phyloP scores from a whole-genome alignment of 2,329 filamentous ascomycete species.

The Aureobasidium leucospermi region DNA sequence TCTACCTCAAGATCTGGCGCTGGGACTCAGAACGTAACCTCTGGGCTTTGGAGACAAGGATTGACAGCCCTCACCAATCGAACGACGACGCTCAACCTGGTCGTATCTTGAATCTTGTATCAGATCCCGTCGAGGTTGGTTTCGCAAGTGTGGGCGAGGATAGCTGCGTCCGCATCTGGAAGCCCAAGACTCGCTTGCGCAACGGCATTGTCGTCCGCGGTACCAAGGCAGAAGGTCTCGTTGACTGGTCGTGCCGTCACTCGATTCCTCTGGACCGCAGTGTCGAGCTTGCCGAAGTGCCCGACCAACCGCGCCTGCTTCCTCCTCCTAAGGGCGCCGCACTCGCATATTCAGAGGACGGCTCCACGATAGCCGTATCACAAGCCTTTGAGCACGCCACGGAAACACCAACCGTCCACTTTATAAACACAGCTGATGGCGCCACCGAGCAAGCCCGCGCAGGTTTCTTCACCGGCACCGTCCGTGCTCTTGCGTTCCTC shows the following conservation, averaged over 20 bases:
- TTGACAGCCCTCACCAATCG: slow-evolving; percentile 69
- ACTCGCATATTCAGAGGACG: slow-evolving; percentile 74
- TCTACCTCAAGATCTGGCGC: slow-evolving; percentile 87
- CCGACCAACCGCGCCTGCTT: background rate
- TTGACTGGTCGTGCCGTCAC: slow-evolving; percentile 65
- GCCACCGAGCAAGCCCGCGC: slow-evolving; percentile 59
- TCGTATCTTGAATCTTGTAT: slow-evolving; percentile 63
- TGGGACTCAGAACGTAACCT: slow-evolving; percentile 46
- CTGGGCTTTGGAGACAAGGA: slow-evolving; percentile 72
- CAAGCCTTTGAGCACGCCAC: slow-evolving; percentile 33
- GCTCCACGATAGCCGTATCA: slow-evolving; percentile 67
- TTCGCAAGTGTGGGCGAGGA: slow-evolving; percentile 86
- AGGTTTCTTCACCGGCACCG: slow-evolving; percentile 57
- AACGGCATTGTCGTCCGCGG: slow-evolving; percentile 60
- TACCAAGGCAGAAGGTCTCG: slow-evolving; percentile 50
- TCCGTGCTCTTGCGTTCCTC: slow-evolving; percentile 59
- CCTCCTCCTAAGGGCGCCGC: slow-evolving; percentile 45
- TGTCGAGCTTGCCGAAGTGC: slow-evolving; percentile 10
- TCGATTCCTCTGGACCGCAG: slow-evolving; percentile 28
- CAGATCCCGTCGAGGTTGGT: slow-evolving; percentile 59
- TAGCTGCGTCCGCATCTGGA: slow-evolving; percentile 71
- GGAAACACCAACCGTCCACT: slow-evolving; percentile 58
- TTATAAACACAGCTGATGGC: slow-evolving; percentile 68
- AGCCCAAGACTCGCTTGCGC: slow-evolving; percentile 60
- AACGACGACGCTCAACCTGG: slow-evolving; percentile 42